Evolutionary conservation across 805 yeast species (phyloP).

Genomic region (Blastobotrys muscicola): DNA sequence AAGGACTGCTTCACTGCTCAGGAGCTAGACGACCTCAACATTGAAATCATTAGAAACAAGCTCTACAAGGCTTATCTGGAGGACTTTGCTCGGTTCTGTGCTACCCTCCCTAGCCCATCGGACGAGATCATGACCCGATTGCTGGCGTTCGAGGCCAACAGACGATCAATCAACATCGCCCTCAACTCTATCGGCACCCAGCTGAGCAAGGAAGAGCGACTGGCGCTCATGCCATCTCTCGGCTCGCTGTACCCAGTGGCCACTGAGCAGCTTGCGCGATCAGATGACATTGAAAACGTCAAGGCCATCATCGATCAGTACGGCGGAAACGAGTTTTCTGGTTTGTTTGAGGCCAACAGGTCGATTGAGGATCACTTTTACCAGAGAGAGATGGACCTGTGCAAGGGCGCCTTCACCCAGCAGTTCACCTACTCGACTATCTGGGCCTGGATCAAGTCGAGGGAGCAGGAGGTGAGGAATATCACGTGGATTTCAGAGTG

Average conservation of each 20-base stretch:
- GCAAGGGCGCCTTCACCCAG: constrained; percentile 91
- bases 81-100: constrained; percentile 65
- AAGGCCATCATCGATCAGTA: constrained; percentile 31
- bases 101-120: constrained; percentile 63
- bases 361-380: constrained; percentile 92
- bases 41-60: constrained; percentile 87
- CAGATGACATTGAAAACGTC: constrained; percentile 82
- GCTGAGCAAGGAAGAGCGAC: constrained; percentile 61
- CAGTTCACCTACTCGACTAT: constrained; percentile 84
- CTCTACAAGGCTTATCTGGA: constrained; percentile 89
- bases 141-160: constrained; percentile 87
- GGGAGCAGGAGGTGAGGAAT: constrained; percentile 94
- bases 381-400: constrained; percentile 81
- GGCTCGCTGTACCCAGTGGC: constrained; percentile 81
- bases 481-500: constrained; percentile 99
- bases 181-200: constrained; percentile 83
- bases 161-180: constrained; percentile 85
- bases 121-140: constrained; percentile 69
- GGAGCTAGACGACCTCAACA: constrained; percentile 89
- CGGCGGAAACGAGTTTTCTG: constrained; percentile 25
- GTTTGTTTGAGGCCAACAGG: constrained; percentile 41
- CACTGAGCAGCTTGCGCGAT: constrained; percentile 55
- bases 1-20: constrained; percentile 74
- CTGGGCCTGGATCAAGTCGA: constrained; percentile 95
- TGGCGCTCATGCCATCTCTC: constrained; percentile 63